Conservation (phyloP, 2,329 filamentous ascomycete genomes). For the Nemania sp. region DNA sequence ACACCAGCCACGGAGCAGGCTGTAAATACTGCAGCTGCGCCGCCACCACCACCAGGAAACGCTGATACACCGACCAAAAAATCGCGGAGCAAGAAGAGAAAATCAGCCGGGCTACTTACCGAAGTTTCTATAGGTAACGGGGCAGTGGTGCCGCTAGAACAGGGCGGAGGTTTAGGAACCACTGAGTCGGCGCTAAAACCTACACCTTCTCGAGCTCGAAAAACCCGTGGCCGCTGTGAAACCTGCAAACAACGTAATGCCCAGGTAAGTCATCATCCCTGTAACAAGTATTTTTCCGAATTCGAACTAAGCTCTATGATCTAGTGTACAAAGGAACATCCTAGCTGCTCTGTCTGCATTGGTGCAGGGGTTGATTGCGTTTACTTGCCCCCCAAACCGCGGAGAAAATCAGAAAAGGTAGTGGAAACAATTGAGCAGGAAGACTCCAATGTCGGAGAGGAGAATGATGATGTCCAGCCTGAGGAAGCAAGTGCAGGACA, state of each 20-base stretch:
- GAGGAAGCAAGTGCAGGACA: slow-evolving; percentile 15
- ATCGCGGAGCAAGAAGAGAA: slow-evolving; percentile 48
- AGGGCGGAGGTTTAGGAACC: slow-evolving; percentile 47
- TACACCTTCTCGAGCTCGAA: slow-evolving; percentile 37
- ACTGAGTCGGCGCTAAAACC: slow-evolving; percentile 46
- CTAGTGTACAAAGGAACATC: slow-evolving; percentile 54
- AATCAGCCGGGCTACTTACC: slow-evolving; percentile 34
- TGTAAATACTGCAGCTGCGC: slow-evolving; percentile 29
- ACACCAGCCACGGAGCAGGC: slow-evolving; percentile 41
- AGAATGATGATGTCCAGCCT: slow-evolving; percentile 23
- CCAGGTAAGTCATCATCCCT: slow-evolving; percentile 43
- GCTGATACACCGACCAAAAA: slow-evolving; percentile 47
- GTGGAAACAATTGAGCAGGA: slow-evolving; percentile 39
- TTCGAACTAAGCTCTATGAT: slow-evolving; percentile 22
- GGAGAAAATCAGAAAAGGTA: slow-evolving; percentile 46
- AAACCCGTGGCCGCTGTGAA: slow-evolving; percentile 52
- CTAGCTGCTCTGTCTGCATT: slow-evolving; percentile 50
- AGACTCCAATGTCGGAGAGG: slow-evolving; percentile 40
- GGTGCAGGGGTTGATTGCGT: slow-evolving; percentile 45
- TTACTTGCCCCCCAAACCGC: slow-evolving; percentile 48
- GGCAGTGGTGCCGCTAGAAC: slow-evolving; percentile 44
- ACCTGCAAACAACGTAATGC: slow-evolving; percentile 49
- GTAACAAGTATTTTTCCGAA: not conserved
- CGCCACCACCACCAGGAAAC: slow-evolving; percentile 34
- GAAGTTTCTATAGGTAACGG: slow-evolving; percentile 46